Base-by-base conservation (phyloP, 805 yeast species). In the Nakazawaea molendinolei region DNA sequence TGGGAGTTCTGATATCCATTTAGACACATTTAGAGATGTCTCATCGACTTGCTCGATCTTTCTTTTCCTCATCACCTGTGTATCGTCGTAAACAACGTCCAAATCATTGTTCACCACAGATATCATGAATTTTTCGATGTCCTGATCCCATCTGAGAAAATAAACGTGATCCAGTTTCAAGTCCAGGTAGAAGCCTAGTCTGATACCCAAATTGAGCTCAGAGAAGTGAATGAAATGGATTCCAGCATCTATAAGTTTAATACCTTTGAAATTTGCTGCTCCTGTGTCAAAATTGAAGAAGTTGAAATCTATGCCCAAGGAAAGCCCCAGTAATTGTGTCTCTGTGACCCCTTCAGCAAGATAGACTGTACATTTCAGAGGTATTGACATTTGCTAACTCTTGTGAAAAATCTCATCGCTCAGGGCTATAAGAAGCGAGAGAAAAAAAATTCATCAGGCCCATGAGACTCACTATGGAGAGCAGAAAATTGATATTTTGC, bases 191-290 rank as follows among this genome's bases (percentile, higher is more conserved):
- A 51, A 52, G 3, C 79, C 80, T 38, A 50, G 44, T 38, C 65
- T 60, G 45, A 59, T 53, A 45, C 61, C 72, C 26, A 47, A 34
- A 5, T 48, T 43, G 34, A 49, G 53, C 27, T 53, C 52, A 0
- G 74, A 69, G 54, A 70, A 65, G 51, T 79, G 85, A 9, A 78
- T 44, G 2, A 75, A 52, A 51, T 79, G 86, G 0, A 65, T 31
- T 0, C 85, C 85, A 3, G 50, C 39, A 0, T 73, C 65, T 4
- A 79, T 56, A 13, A 55, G 51, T 43, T 74, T 75, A 43, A 79
- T 61, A 1, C 85, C 85, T 39, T 53, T 58, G 17, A 72, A 55
- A 8, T 26, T 51, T 40, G 18, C 61, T 64, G 7, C 68, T 48
- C 23, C 15, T n/a, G 9, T 14, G 21, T 37, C 33, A 10, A 33